Percentiles rank a stretch among this genome's conserved stretches.
Conservation (phyloP, 73 alveolate species). For the Paramecium pentaurelia region DNA sequence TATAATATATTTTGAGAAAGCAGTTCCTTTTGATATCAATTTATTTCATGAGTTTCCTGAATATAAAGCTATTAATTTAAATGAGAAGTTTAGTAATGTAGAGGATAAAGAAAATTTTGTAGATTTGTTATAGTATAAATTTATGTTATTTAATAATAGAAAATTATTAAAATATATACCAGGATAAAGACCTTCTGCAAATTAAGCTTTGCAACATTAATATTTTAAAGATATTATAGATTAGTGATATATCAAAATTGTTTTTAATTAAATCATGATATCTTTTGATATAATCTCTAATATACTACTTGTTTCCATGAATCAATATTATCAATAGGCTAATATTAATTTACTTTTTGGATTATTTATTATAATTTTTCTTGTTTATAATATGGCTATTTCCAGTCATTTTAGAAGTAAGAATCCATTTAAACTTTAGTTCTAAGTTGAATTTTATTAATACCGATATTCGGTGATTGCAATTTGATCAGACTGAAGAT, state of each 20-base stretch:
- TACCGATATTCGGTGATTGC: slow-evolving; percentile 33
- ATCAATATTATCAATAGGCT: not conserved
- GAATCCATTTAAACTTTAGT: not conserved
- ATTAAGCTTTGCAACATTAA: slow-evolving; percentile 52
- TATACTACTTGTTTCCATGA: not conserved
- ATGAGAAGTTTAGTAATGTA: not conserved
- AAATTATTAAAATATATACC: slow-evolving; percentile 49
- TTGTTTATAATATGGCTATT: not conserved
- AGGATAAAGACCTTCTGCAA: slow-evolving; percentile 50
- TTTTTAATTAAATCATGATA: not conserved
- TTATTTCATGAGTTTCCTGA: slow-evolving; percentile 24
- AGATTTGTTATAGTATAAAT: not conserved
- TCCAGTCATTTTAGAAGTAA: not conserved
- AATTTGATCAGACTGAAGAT: not conserved
- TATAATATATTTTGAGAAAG: not conserved
- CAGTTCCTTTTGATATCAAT: not conserved
- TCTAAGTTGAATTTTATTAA: not conserved
- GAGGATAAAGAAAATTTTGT: slow-evolving; percentile 50
- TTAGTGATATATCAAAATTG: not conserved
- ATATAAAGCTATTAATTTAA: slow-evolving; percentile 6
- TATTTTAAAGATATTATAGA: slow-evolving; percentile 38
- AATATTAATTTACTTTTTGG: not conserved
- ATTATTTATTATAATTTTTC: not conserved
- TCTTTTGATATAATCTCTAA: not conserved
- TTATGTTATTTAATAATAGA: not conserved